phyloP scores from a whole-genome alignment of 2,329 filamentous ascomycete genomes.

The Trichoderma sp. region DNA sequence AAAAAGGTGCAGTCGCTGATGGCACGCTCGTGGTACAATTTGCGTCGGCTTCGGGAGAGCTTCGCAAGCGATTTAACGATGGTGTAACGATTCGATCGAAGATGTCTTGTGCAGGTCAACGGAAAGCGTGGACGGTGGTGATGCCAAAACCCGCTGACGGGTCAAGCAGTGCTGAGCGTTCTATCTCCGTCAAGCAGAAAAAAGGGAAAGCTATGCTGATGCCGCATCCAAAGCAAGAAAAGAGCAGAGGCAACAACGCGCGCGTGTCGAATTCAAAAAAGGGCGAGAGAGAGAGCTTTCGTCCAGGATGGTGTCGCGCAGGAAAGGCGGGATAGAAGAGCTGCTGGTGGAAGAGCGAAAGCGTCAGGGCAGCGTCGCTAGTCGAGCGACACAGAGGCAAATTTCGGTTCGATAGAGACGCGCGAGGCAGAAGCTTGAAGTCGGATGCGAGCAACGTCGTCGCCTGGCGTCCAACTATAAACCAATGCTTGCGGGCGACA shows the following conservation, averaged over 20 bases:
- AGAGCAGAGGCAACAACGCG: background rate
- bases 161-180: background rate
- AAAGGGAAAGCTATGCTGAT: background rate
- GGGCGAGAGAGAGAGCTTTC: background rate
- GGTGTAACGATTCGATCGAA: constrained; percentile 19
- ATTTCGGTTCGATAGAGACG: constrained; percentile 10
- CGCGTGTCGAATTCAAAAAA: background rate
- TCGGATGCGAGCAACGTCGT: background rate
- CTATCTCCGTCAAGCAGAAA: background rate
- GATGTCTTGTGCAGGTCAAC: background rate
- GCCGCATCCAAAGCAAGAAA: background rate
- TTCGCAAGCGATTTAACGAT: background rate
- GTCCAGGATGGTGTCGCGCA: background rate
- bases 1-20: background rate
- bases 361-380: constrained; percentile 14
- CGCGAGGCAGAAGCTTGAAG: background rate
- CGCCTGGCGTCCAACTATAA: background rate
- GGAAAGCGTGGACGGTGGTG: background rate
- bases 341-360: background rate
- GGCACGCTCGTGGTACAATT: constrained; percentile 9
- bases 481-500: constrained; percentile 2
- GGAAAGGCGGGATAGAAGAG: background rate
- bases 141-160: background rate
- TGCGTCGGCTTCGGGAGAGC: constrained; percentile 14
- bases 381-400: constrained; percentile 4